Evolutionary conservation across 2,329 filamentous ascomycete genomes (phyloP).

Genomic region (Macroventuria anomochaeta): DNA sequence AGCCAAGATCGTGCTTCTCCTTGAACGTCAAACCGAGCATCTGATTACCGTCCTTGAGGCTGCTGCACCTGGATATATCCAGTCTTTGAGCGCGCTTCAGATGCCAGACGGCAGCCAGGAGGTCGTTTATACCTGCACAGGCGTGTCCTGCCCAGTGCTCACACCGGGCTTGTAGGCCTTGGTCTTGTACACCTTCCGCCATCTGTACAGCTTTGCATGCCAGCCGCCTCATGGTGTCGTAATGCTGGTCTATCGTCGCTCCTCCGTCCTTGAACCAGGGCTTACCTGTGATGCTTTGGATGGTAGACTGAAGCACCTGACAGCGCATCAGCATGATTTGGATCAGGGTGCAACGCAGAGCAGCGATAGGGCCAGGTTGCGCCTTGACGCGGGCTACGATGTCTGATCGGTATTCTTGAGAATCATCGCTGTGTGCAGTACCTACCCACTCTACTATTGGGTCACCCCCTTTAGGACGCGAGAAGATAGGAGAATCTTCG

Average conservation of each 20-base stretch:
- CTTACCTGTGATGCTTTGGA: slow-evolving; percentile 3
- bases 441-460: not conserved
- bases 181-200: slow-evolving; percentile 15
- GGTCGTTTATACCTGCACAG: slow-evolving; percentile 16
- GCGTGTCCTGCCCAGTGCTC: slow-evolving; percentile 32
- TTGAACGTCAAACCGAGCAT: no score
- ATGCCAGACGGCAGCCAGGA: not conserved
- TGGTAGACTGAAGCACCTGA: slow-evolving; percentile 13
- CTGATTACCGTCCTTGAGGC: no score
- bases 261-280: not conserved
- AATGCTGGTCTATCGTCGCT: no score
- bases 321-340: slow-evolving; percentile 23
- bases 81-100: no score
- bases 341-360: slow-evolving; percentile 11
- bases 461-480: no score
- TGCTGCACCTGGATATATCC: no score
- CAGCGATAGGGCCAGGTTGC: not conserved
- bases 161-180: slow-evolving; percentile 21
- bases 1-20: no score
- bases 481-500: not conserved
- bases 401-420: not conserved
- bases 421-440: not conserved
- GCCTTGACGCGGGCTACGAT: not conserved
- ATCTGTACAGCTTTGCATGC: slow-evolving; percentile 17
- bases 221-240: slow-evolving; percentile 10